Percentiles rank a stretch among this genome's conserved stretches.
Conservation (phyloP, 2,329 filamentous ascomycete genomes). For the Neophaeococcomyces aloes region DNA sequence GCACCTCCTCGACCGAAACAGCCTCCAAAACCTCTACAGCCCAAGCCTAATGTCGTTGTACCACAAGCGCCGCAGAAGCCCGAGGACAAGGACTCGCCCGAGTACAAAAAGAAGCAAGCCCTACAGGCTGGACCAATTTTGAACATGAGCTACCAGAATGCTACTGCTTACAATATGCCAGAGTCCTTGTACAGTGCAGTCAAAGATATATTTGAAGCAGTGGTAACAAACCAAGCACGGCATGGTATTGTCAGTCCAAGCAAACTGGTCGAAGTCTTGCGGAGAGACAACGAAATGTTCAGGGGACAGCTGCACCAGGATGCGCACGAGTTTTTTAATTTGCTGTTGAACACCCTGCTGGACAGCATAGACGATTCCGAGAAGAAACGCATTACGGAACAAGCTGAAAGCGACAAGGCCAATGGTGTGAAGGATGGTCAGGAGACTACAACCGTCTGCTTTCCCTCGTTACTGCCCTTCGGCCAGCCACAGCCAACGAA, state of each 20-base stretch:
- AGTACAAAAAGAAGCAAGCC: constrained; percentile 96
- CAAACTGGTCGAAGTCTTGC: constrained; percentile 86
- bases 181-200: constrained; percentile 90
- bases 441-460: constrained; percentile 36
- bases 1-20: constrained; percentile 41
- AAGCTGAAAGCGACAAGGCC: constrained; percentile 29
- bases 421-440: constrained; percentile 25
- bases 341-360: constrained; percentile 92
- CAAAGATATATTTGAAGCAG: constrained; percentile 89
- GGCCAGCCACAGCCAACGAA: constrained; percentile 54
- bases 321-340: constrained; percentile 90
- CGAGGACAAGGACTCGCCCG: constrained; percentile 90
- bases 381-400: constrained; percentile 32
- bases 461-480: constrained; percentile 25
- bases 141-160: constrained; percentile 72
- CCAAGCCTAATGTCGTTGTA: constrained; percentile 38
- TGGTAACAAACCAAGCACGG: constrained; percentile 69
- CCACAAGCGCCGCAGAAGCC: constrained; percentile 46
- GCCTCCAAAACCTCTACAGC: background rate
- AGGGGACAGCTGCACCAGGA: constrained; percentile 96
- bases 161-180: constrained; percentile 75
- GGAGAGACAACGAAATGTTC: constrained; percentile 94
- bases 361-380: constrained; percentile 86
- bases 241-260: constrained; percentile 87
- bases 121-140: constrained; percentile 78